A percentile compares a stretch with the other conserved stretches of the same genome.
Evolutionary conservation across 768 basidiomycete genomes (phyloP).

Genomic region (Psilocybe azurescens): DNA sequence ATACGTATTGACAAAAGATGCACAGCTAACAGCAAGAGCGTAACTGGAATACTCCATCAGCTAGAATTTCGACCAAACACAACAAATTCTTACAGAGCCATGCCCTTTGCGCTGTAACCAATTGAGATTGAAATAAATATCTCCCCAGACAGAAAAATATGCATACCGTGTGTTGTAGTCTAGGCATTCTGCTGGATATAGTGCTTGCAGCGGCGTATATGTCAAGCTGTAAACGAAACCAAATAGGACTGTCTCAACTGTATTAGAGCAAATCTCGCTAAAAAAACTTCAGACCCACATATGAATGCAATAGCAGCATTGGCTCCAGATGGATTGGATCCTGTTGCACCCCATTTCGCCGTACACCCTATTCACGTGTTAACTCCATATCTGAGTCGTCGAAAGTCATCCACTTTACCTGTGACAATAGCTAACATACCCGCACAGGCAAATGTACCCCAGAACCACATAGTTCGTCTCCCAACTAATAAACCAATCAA

Average conservation of each 20-base stretch:
- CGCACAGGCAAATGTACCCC: slow-evolving; percentile 47
- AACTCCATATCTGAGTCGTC: not conserved
- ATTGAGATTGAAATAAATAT: not conserved
- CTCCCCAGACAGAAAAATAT: not conserved
- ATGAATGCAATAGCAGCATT: slow-evolving; percentile 52
- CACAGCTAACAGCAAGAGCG: slow-evolving; percentile 47
- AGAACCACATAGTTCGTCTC: slow-evolving; percentile 51
- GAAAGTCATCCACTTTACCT: slow-evolving; percentile 24
- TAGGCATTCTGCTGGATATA: slow-evolving; percentile 61
- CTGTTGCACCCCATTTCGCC: slow-evolving; percentile 42
- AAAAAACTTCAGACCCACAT: slow-evolving; percentile 33
- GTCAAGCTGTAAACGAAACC: slow-evolving; percentile 58
- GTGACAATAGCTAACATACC: slow-evolving; percentile 45
- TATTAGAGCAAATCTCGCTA: not conserved
- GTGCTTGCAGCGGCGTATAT: slow-evolving; percentile 64
- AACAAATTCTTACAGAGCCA: slow-evolving; percentile 49
- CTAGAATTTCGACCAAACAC: not conserved
- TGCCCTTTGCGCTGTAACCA: slow-evolving; percentile 57
- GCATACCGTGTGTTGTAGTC: slow-evolving; percentile 54
- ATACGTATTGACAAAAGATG: slow-evolving; percentile 56
- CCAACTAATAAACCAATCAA: slow-evolving; percentile 34
- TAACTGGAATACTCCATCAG: slow-evolving; percentile 32
- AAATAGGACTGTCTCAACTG: slow-evolving; percentile 45
- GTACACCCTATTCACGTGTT: slow-evolving; percentile 35
- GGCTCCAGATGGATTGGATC: slow-evolving; percentile 42